Percentiles rank a stretch among this genome's conserved stretches.
Evolutionary conservation across 2,329 filamentous ascomycete species (phyloP).

Genomic region (Pseudogymnoascus sp.): DNA sequence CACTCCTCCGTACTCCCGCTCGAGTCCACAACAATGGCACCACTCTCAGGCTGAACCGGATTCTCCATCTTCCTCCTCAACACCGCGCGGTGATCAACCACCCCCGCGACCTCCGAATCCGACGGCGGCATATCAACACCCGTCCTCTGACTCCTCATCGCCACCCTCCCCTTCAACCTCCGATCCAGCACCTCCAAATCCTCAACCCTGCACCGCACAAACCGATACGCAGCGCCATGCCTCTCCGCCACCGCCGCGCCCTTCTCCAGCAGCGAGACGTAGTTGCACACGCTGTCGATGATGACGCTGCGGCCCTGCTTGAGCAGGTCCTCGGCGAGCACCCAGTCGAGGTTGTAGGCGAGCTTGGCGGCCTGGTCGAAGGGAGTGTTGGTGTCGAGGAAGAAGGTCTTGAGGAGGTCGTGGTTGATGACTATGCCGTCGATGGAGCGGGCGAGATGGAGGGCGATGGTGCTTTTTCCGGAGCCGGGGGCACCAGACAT

Average conservation of each 20-base stretch:
- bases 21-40: slow-evolving; percentile 24
- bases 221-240: slow-evolving; percentile 22
- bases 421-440: slow-evolving; percentile 30
- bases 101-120: slow-evolving; percentile 11
- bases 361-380: slow-evolving; percentile 28
- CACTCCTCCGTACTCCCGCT: slow-evolving; percentile 16
- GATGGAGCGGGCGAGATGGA: slow-evolving; percentile 22
- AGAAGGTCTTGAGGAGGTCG: slow-evolving; percentile 29
- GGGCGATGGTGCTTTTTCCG: slow-evolving; percentile 32
- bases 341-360: slow-evolving; percentile 30
- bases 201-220: slow-evolving; percentile 28
- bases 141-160: slow-evolving; percentile 27
- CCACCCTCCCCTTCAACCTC: slow-evolving; percentile 20
- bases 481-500: slow-evolving; percentile 34
- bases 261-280: slow-evolving; percentile 24
- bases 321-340: slow-evolving; percentile 28
- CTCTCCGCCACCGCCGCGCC: slow-evolving; percentile 24
- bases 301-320: slow-evolving; percentile 30
- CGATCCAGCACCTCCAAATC: slow-evolving; percentile 27
- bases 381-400: slow-evolving; percentile 24
- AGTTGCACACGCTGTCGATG: slow-evolving; percentile 33
- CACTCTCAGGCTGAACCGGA: slow-evolving; percentile 23
- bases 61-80: slow-evolving; percentile 26
- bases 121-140: slow-evolving; percentile 22
- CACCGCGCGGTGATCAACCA: slow-evolving; percentile 16